Conservation (phyloP, 2,329 filamentous ascomycete species). For the Orbilia quercus region DNA sequence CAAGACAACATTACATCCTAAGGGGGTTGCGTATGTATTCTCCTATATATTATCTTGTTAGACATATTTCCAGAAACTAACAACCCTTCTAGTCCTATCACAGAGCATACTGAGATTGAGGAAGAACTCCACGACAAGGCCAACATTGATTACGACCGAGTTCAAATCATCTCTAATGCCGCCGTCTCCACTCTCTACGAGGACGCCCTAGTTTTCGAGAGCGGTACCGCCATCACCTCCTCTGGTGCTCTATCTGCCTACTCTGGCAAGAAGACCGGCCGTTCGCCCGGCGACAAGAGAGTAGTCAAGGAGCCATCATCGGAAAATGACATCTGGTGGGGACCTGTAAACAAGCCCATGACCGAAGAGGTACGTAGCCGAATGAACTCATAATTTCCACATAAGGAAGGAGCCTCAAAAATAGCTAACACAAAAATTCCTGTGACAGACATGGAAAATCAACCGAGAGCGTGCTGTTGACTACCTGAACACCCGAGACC, state of each 20-base stretch:
- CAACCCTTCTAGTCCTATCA: slow-evolving; percentile 73
- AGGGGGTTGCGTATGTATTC: slow-evolving; percentile 54
- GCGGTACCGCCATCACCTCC: slow-evolving; percentile 95
- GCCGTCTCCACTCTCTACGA: slow-evolving; percentile 96
- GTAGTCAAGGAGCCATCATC: slow-evolving; percentile 92
- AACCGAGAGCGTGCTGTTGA: slow-evolving; percentile 98
- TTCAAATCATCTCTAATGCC: slow-evolving; percentile 94
- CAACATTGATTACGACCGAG: slow-evolving; percentile 98
- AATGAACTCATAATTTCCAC: slow-evolving; percentile 17
- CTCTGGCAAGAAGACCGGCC: slow-evolving; percentile 97
- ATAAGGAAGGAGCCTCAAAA: slow-evolving; percentile 27
- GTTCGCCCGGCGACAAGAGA: slow-evolving; percentile 96
- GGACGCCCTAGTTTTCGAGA: slow-evolving; percentile 98
- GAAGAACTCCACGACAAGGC: slow-evolving; percentile 97
- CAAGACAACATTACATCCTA: slow-evolving; percentile 55
- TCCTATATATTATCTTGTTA: background rate
- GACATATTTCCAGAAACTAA: background rate
- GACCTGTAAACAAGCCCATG: slow-evolving; percentile 99
- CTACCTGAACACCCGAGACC: slow-evolving; percentile 98
- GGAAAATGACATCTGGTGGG: slow-evolving; percentile 97
- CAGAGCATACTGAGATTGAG: slow-evolving; percentile 95
- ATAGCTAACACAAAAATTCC: slow-evolving; percentile 27
- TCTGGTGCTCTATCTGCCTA: slow-evolving; percentile 95
- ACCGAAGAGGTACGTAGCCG: slow-evolving; percentile 81
- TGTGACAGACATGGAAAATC: slow-evolving; percentile 91